Conservation (phyloP, 257 asterid genomes). For the Ajuga chamaepitys region DNA sequence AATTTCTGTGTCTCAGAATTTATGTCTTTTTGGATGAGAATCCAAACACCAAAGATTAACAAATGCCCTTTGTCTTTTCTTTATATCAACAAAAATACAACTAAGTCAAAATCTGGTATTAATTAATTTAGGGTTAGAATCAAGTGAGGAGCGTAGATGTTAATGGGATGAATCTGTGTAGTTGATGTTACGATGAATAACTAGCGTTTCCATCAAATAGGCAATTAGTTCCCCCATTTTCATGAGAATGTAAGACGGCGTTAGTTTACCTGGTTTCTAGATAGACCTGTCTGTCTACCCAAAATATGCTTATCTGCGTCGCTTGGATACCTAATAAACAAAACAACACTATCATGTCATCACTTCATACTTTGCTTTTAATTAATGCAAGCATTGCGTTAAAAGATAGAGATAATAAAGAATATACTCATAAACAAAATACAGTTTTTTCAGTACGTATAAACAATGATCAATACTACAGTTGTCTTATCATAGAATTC, state of each 20-base stretch:
- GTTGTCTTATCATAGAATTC: conserved; percentile 26
- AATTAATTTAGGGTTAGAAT: no score
- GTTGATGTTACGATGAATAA: no score
- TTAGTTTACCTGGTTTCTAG: conserved; percentile 66
- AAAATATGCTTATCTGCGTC: conserved; percentile 88
- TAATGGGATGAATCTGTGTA: no score
- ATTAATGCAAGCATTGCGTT: no score
- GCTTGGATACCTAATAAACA: conserved; percentile 76
- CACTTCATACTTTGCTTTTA: background rate
- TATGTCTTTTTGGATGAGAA: conserved; percentile 21
- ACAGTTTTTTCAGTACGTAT: conserved; percentile 6
- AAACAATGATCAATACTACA: background rate
- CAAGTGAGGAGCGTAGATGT: no score
- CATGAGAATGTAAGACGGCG: background rate
- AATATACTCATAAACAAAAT: no score
- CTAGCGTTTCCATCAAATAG: no score
- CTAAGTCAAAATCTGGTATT: no score
- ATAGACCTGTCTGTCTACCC: conserved; percentile 84
- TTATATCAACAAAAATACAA: conserved; percentile 7
- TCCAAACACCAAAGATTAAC: conserved; percentile 8
- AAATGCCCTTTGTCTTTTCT: conserved; percentile 14
- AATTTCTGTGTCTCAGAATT: conserved; percentile 34
- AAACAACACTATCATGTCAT: background rate
- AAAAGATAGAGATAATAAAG: no score
- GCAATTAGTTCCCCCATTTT: no score